A percentile compares a stretch with the other conserved stretches of the same genome.
phyloP scores from a whole-genome alignment of 1,284 basidiomycete genomes.

The Pseudozyma flocculosa region DNA sequence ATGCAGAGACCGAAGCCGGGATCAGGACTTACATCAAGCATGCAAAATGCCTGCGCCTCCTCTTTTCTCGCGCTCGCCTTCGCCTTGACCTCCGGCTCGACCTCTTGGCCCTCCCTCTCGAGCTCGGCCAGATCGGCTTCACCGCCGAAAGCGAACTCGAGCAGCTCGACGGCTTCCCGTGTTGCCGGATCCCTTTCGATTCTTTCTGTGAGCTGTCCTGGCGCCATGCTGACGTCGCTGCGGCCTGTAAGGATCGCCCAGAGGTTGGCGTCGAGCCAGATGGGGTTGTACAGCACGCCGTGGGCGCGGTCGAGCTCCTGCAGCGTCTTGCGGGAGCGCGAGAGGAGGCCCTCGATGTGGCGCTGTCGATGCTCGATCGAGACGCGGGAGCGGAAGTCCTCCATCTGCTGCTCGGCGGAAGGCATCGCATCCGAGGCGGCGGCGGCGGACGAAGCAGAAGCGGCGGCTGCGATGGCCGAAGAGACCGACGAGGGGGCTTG shows the following conservation, averaged over 20 bases:
- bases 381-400: slow-evolving; percentile 22
- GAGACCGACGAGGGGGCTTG: background rate
- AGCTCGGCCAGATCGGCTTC: background rate
- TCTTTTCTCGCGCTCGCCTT: slow-evolving; percentile 1
- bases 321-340: slow-evolving; percentile 24
- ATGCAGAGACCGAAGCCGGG: no score
- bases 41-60: slow-evolving; percentile 15
- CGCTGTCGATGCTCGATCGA: slow-evolving; percentile 12
- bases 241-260: slow-evolving; percentile 13
- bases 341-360: slow-evolving; percentile 19
- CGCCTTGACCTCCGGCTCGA: background rate
- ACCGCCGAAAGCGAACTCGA: slow-evolving; percentile 11
- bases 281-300: slow-evolving; percentile 23
- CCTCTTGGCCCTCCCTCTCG: no score
- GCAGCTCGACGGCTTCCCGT: slow-evolving; percentile 13
- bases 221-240: background rate
- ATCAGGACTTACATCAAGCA: slow-evolving; percentile 2
- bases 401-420: background rate
- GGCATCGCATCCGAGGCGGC: background rate
- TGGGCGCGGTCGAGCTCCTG: slow-evolving; percentile 19
- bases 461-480: background rate
- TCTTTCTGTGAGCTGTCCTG: slow-evolving; percentile 12
- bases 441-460: background rate
- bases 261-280: slow-evolving; percentile 33
- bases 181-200: slow-evolving; percentile 13